Conservation (phyloP, 345 rosid genomes). For the Salix dunnii region DNA sequence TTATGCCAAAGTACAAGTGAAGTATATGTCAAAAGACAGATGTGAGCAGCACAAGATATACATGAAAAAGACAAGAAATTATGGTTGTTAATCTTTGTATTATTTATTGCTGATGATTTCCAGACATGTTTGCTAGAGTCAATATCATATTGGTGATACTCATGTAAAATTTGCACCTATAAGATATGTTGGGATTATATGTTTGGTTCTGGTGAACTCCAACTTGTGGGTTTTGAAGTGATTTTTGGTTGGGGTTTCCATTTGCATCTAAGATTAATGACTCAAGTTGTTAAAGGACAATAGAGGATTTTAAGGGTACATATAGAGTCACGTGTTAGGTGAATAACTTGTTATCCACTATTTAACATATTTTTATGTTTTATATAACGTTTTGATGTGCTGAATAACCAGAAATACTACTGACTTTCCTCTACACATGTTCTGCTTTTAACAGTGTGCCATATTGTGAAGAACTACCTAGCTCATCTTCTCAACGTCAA, state of each 20-base stretch:
- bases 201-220: not conserved
- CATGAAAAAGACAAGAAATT: not conserved
- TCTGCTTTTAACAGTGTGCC: conserved; percentile 48
- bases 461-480: conserved; percentile 88
- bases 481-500: conserved; percentile 62
- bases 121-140: too few relatives aligned
- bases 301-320: not conserved
- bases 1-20: not conserved
- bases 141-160: not conserved
- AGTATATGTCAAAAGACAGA: not conserved
- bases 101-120: not conserved
- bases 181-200: not conserved
- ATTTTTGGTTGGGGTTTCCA: not conserved
- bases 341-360: not conserved
- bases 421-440: not conserved
- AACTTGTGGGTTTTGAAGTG: not conserved
- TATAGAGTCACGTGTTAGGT: not conserved
- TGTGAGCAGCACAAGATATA: not conserved
- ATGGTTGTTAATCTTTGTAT: too few relatives aligned
- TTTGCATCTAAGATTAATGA: not conserved
- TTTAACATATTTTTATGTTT: not conserved
- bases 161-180: not conserved
- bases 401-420: not conserved
- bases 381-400: not conserved
- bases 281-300: not conserved